Percentiles rank a stretch among this genome's conserved stretches.
Conservation (phyloP, 2,329 filamentous ascomycete species). For the Penicillium sp. region DNA sequence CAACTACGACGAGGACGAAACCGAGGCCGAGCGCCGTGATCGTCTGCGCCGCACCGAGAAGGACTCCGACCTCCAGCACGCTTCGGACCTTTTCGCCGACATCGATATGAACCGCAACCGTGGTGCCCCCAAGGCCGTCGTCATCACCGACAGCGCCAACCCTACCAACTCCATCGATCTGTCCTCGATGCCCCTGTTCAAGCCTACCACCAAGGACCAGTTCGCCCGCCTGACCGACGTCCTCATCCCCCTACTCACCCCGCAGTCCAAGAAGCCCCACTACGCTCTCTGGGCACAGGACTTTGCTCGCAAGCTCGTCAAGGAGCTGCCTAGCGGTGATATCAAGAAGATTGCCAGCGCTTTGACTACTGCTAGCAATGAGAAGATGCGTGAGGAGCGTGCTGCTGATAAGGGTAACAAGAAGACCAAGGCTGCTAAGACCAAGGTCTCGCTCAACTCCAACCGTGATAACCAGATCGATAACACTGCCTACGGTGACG, state of each 20-base stretch:
- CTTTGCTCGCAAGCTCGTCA: conserved; percentile 82
- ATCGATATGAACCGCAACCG: conserved; percentile 70
- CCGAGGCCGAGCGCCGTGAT: conserved; percentile 71
- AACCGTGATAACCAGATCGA: conserved; percentile 65
- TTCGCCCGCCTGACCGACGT: conserved; percentile 79
- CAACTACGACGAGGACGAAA: conserved; percentile 67
- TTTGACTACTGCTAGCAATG: conserved; percentile 88
- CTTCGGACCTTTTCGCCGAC: conserved; percentile 84
- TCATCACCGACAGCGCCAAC: conserved; percentile 69
- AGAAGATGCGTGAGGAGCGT: conserved; percentile 99
- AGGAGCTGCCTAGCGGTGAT: conserved; percentile 86
- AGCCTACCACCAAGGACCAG: conserved; percentile 82
- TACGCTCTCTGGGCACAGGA: conserved; percentile 90
- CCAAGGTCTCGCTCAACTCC: conserved; percentile 78
- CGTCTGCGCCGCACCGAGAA: conserved; percentile 79
- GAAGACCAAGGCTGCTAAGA: conserved; percentile 97
- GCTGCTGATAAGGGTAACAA: conserved; percentile 89
- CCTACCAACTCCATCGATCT: conserved; percentile 82
- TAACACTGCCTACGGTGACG: conserved; percentile 77
- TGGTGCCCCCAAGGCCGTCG: conserved; percentile 65
- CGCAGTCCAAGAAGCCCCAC: conserved; percentile 82
- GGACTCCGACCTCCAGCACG: conserved; percentile 85
- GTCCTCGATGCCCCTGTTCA: conserved; percentile 78
- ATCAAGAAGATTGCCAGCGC: conserved; percentile 93
- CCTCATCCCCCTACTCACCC: conserved; percentile 75